Base-by-base conservation (phyloP, 164 flowering plant genomes). In the Vitis labrusca region DNA sequence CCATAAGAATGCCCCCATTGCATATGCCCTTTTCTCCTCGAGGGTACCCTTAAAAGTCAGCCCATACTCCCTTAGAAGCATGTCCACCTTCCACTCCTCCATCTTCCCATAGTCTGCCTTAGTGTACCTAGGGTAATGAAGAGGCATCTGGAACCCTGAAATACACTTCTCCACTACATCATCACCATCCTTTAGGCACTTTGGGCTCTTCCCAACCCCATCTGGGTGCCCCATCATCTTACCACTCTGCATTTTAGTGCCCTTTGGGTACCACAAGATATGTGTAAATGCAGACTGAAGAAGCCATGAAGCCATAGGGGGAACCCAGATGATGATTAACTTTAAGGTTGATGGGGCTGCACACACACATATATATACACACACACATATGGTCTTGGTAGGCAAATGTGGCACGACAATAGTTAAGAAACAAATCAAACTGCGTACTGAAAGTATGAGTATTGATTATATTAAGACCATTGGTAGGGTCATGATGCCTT, bases 1-100 rank as follows among this genome's bases (percentile, higher is more conserved):
- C 88, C 85, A 85, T 37, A 80, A 14, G 75, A 85, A 85, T 9
- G 88, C 67, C 3, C 88, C 88, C 50, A 78, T 80, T 3, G 88
- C 85, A 70, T 19, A 85, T 12, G 67, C 78, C 74, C 84, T 78
- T 73, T 82, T 81, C 69, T 82, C 79, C 2, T 77, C 79, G 11
- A 82, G 74, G 54, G 63, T 67, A 14, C 85, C 88, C 15, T 80
- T 50, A 27, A 67, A 76, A 63, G 48, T 54, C 0, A 85, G 60
- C 3, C 84, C 86, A 61, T 83, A 85, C 50, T 83, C 67, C 6
- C n/a, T 30, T 12, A 85, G 78, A 1, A 85, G 78, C 73, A 71
- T 1, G 52, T 77, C 80, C 52, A 80, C 16, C 72, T 57, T 77
- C 83, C 75, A 77, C 59, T 74, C 83, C 71, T 80, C 83, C 80